Base-by-base conservation (phyloP, 2,329 filamentous ascomycete species). In the Colletotrichum scovillei region DNA sequence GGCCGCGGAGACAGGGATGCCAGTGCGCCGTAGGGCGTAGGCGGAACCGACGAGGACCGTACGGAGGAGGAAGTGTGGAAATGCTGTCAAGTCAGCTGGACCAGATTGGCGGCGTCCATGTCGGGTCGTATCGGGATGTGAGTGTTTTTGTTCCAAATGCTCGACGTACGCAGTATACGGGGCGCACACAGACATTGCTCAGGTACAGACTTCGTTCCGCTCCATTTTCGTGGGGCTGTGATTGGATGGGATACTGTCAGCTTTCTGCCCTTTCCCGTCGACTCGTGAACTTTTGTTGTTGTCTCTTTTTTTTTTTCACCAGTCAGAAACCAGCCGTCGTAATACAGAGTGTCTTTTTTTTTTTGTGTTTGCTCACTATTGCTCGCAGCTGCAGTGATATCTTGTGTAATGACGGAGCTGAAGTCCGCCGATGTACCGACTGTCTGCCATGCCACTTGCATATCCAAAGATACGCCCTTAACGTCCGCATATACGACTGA, bases 41-140 rank as follows among this genome's bases (percentile, higher is more conserved):
- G 38, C 38, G 38, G 3, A 42, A 42, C 38, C 38, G 38, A 19
- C 38, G 0, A 12, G 32, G 16, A 35, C 38, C 14, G 38, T 42
- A 42, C 32, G 32, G 32, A 35, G 32, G 32, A 35, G 32, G 32
- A 19, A 42, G 16, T 16, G 38, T 49, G 46, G 46, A n/a, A 63
- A 22, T 19, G 32, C 19, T 32, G 49, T 26, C 38, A 42, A 35
- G 52, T 65, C 63, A 65, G 32, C 52, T 65, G 63, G 24, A 65
- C 52, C 60, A 73, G 46, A 67, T 69, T 66, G 55, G 56, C 70
- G 59, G 70, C 66, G 59, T 69, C 49, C 32, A 22, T 24, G 28
- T 70, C 71, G 71, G 71, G 67, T 65, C 42, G 46, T 56, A 28
- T 70, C 70, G 70, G 70, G 67, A 70, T 70, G 38, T 42, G 38